A percentile compares a stretch with the other conserved stretches of the same genome.
Conservation (phyloP, 768 basidiomycete genomes). For the Xerocomus potaroensis region DNA sequence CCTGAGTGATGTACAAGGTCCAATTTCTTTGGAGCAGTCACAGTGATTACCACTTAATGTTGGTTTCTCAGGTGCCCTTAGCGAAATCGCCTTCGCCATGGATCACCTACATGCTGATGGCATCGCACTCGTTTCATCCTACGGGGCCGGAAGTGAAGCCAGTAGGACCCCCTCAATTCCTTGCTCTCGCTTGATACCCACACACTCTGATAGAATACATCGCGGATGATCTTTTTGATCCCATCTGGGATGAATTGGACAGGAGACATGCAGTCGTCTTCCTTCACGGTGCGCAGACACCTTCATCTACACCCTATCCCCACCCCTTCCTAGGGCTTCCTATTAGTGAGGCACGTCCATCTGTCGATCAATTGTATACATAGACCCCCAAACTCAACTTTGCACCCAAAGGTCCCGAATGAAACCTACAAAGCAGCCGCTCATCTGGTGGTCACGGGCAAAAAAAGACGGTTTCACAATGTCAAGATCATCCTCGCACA, state of each 20-base stretch:
- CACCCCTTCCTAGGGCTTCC: constrained; percentile 64
- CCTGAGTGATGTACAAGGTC: constrained; percentile 59
- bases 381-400: constrained; percentile 2
- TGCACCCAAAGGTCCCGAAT: constrained; percentile 56
- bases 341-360: constrained; percentile 51
- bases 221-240: constrained; percentile 59
- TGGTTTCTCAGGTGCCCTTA: constrained; percentile 44
- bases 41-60: constrained; percentile 4
- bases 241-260: constrained; percentile 69
- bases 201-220: constrained; percentile 50
- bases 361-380: constrained; percentile 4
- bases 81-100: constrained; percentile 57
- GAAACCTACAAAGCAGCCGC: constrained; percentile 82
- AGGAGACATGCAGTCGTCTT: constrained; percentile 58
- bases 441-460: constrained; percentile 69
- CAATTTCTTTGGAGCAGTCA: constrained; percentile 1
- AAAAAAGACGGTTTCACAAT: constrained; percentile 56
- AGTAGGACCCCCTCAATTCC: constrained; percentile 36
- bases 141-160: constrained; percentile 50
- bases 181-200: constrained; percentile 4
- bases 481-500: constrained; percentile 69
- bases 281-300: constrained; percentile 66
- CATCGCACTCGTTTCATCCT: constrained; percentile 62
- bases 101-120: constrained; percentile 63
- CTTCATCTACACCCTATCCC: constrained; percentile 60